phyloP scores from a whole-genome alignment of 331 rosid genomes.

The Quercus lobata region DNA sequence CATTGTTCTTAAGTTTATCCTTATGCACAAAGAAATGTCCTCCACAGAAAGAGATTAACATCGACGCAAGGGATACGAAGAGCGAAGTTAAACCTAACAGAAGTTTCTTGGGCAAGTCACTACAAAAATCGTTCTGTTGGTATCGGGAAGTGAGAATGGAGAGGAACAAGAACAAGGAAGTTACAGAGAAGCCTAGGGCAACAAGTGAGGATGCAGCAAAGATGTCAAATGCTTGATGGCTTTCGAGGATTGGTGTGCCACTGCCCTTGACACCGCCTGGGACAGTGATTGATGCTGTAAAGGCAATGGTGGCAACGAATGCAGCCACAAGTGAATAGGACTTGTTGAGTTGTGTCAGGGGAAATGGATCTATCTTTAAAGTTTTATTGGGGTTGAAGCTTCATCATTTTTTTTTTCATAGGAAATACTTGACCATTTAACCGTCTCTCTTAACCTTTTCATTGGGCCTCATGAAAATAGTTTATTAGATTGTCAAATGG shows the following conservation, averaged over 20 bases:
- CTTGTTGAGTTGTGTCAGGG: constrained; percentile 14
- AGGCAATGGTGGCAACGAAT: constrained; percentile 43
- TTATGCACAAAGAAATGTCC: constrained; percentile 37
- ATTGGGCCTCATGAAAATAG: too few relatives aligned
- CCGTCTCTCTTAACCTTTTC: too few relatives aligned
- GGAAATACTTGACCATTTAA: too few relatives aligned
- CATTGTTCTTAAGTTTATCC: not conserved
- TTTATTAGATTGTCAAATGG: too few relatives aligned
- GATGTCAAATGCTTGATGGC: too few relatives aligned
- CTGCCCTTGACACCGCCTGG: constrained; percentile 26
- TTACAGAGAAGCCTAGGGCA: constrained; percentile 16
- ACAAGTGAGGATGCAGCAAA: too few relatives aligned
- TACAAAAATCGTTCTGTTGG: constrained; percentile 22
- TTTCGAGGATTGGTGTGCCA: constrained; percentile 23
- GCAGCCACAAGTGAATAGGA: constrained; percentile 54
- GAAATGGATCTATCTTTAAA: too few relatives aligned
- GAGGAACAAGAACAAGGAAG: constrained; percentile 38
- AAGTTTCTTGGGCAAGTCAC: constrained; percentile 27
- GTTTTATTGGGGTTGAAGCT: too few relatives aligned
- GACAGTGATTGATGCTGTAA: constrained; percentile 33
- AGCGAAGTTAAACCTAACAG: constrained; percentile 29
- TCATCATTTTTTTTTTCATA: too few relatives aligned
- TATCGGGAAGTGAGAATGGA: constrained; percentile 33
- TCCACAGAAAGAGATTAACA: constrained; percentile 38
- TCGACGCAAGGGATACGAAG: constrained; percentile 32